A percentile compares a stretch with the other conserved stretches of the same genome.
Evolutionary conservation across 106 monocot species (phyloP).

Genomic region (Phalaenopsis aphrodite): DNA sequence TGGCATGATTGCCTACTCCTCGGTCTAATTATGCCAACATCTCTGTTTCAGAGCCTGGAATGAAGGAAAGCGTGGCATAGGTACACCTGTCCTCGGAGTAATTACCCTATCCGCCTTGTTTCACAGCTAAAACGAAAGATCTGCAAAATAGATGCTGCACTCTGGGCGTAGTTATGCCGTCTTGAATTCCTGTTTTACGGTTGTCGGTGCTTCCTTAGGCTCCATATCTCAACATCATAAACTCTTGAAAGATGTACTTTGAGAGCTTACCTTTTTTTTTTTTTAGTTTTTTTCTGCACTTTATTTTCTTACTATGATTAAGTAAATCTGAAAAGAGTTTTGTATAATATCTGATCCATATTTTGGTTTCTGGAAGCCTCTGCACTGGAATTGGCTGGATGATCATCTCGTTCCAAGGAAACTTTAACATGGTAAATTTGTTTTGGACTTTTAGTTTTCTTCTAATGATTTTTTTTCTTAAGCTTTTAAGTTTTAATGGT

Average conservation of each 20-base stretch:
- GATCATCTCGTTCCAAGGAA: background rate
- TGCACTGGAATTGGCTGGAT: conserved; percentile 9
- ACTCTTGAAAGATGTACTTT: background rate
- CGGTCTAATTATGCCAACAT: too few relatives aligned
- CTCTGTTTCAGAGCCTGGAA: too few relatives aligned
- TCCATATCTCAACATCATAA: background rate
- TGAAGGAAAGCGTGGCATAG: too few relatives aligned
- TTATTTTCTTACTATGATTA: background rate
- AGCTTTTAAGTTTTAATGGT: background rate
- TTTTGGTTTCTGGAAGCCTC: conserved; percentile 12
- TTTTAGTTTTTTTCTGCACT: background rate
- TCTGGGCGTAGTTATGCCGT: too few relatives aligned
- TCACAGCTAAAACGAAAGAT: too few relatives aligned
- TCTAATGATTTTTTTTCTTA: background rate
- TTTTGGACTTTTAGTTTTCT: background rate
- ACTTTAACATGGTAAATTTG: conserved; percentile 5
- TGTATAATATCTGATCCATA: conserved; percentile 5
- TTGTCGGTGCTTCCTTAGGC: too few relatives aligned
- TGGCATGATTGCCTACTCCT: too few relatives aligned
- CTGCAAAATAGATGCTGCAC: too few relatives aligned
- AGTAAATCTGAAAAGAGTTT: background rate
- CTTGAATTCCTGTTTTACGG: too few relatives aligned
- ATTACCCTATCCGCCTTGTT: too few relatives aligned
- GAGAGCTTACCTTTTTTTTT: background rate
- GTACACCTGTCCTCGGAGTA: too few relatives aligned